phyloP scores from a whole-genome alignment of 495 filamentous ascomycete genomes.

The Penicillium crystallinum region DNA sequence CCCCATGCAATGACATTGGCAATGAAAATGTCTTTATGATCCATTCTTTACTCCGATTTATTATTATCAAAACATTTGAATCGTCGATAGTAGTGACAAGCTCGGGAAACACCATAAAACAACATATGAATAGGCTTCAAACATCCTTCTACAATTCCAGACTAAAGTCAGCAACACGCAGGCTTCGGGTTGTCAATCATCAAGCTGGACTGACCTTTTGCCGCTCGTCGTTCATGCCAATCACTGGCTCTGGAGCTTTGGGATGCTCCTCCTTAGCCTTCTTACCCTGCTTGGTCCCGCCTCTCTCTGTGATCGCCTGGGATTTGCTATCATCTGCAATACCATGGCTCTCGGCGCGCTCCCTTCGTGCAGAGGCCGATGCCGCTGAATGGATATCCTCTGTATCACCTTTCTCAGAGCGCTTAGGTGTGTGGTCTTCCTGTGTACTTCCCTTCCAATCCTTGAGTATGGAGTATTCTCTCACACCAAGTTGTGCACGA shows the following conservation, averaged over 20 bases:
- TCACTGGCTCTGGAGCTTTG: conserved; percentile 57
- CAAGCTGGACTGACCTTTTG: conserved; percentile 39
- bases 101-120: background rate
- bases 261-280: conserved; percentile 60
- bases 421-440: conserved; percentile 32
- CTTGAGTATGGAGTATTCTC: conserved; percentile 18
- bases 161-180: conserved; percentile 8
- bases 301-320: conserved; percentile 40
- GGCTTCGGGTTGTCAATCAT: conserved; percentile 5
- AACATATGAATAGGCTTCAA: conserved; percentile 6
- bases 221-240: conserved; percentile 70
- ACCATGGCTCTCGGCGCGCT: conserved; percentile 31
- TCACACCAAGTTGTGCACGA: conserved; percentile 4
- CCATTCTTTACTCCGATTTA: background rate
- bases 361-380: conserved; percentile 32
- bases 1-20: conserved; percentile 14
- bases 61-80: background rate
- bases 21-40: conserved; percentile 15
- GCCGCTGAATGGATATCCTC: conserved; percentile 34
- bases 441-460: conserved; percentile 34
- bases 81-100: background rate
- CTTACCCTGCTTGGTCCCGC: conserved; percentile 36
- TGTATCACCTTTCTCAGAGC: conserved; percentile 39
- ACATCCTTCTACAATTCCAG: conserved; percentile 23
- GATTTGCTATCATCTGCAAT: conserved; percentile 35